A percentile compares a stretch with the other conserved stretches of the same genome.
phyloP scores from a whole-genome alignment of 495 filamentous ascomycete genomes.

The Penicillium arizonense region DNA sequence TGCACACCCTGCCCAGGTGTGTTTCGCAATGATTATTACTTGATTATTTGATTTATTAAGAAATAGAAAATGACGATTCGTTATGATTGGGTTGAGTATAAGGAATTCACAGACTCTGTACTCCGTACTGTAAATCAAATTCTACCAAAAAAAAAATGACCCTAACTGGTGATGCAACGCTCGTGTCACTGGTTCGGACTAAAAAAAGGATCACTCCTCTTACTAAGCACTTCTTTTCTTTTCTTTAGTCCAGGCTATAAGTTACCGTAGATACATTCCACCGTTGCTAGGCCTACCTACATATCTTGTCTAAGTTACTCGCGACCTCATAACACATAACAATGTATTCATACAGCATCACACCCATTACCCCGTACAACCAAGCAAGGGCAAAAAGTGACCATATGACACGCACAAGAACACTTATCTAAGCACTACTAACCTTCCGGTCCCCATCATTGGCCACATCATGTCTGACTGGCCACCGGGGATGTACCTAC shows the following conservation, averaged over 20 bases:
- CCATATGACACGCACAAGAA: slow-evolving; percentile 11
- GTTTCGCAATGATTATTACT: too few relatives aligned
- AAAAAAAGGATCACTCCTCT: slow-evolving; percentile 24
- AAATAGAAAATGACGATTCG: too few relatives aligned
- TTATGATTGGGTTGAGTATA: too few relatives aligned
- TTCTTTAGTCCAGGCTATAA: background rate
- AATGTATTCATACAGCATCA: background rate
- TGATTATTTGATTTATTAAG: too few relatives aligned
- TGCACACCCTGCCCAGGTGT: too few relatives aligned
- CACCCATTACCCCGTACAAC: slow-evolving; percentile 28
- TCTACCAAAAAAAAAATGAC: slow-evolving; percentile 18
- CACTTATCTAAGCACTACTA: background rate
- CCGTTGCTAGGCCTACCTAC: slow-evolving; percentile 24
- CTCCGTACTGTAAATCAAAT: slow-evolving; percentile 4
- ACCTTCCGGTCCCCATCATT: background rate
- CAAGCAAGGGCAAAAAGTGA: slow-evolving; percentile 20
- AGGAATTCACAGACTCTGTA: too few relatives aligned
- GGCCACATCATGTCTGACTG: background rate
- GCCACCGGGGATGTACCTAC: background rate
- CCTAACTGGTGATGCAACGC: slow-evolving; percentile 28
- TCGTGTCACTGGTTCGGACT: slow-evolving; percentile 24
- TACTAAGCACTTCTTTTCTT: slow-evolving; percentile 7
- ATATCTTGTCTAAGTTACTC: background rate
- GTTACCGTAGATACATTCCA: slow-evolving; percentile 17
- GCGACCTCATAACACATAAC: background rate